Evolutionary conservation across 73 alveolate species (phyloP).

Genomic region (Durusdinium trenchii): DNA sequence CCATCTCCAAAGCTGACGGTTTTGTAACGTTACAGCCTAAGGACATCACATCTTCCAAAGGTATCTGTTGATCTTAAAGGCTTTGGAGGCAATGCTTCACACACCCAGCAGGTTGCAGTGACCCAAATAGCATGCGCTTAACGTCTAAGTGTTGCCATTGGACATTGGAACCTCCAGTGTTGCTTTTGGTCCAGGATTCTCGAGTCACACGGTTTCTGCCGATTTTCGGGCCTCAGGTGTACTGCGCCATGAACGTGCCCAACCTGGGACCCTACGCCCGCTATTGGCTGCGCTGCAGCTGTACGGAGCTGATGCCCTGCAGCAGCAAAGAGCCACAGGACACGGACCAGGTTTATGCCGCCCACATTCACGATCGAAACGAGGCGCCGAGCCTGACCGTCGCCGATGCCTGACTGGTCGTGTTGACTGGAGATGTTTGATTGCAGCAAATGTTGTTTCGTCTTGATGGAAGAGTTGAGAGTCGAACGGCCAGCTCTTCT

Average conservation of each 20-base stretch:
- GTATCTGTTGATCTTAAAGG: too few species aligned
- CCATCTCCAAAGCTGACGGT: too few species aligned
- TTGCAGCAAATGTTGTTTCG: not conserved
- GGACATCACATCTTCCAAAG: too few species aligned
- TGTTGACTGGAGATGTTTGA: not conserved
- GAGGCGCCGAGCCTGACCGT: not conserved
- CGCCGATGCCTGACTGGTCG: not conserved
- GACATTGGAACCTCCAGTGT: not conserved
- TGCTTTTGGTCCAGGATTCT: not conserved
- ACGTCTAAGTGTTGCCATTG: too few species aligned
- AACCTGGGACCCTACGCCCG: slow-evolving; percentile 25
- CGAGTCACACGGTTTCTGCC: not conserved
- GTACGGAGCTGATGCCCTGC: slow-evolving; percentile 77
- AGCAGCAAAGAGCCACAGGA: slow-evolving; percentile 39
- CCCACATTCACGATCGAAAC: not conserved
- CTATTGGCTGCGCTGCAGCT: slow-evolving; percentile 66
- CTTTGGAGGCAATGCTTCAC: too few species aligned
- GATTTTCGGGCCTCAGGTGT: not conserved
- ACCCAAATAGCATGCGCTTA: too few species aligned
- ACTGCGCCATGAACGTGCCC: slow-evolving; percentile 46
- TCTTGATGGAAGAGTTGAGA: too few species aligned
- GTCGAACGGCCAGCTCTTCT: too few species aligned
- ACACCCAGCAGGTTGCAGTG: not conserved
- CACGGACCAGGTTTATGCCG: not conserved
- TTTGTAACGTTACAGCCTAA: too few species aligned